A percentile compares a stretch with the other conserved stretches of the same genome.
Conservation (phyloP, 495 filamentous ascomycete species). For the Hapsidospora chrysogenum region DNA sequence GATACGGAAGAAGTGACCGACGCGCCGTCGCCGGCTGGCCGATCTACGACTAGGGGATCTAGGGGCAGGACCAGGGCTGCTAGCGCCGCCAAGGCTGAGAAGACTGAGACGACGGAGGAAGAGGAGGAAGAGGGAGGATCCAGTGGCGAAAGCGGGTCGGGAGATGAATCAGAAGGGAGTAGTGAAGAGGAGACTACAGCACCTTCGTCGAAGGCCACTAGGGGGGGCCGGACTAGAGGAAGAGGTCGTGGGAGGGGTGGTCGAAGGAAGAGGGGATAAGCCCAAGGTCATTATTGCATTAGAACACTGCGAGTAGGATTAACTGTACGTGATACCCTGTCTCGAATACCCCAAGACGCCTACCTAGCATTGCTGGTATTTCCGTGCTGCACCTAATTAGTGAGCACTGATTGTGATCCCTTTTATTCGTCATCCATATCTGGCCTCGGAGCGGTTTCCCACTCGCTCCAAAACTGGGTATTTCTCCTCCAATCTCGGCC, state of each 20-base stretch:
- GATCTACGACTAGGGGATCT: slow-evolving; percentile 14
- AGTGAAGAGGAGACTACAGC: slow-evolving; percentile 14
- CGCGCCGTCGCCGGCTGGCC: slow-evolving; percentile 16
- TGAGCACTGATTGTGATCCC: too few species aligned
- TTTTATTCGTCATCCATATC: too few species aligned
- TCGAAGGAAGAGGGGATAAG: slow-evolving; percentile 1
- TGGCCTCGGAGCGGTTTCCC: too few species aligned
- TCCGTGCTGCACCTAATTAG: too few species aligned
- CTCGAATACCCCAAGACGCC: too few species aligned
- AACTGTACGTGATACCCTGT: too few species aligned
- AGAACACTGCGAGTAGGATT: too few species aligned
- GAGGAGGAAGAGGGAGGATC: slow-evolving; percentile 45
- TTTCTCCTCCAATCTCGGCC: neutral
- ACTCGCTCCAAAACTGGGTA: slow-evolving; percentile 1
- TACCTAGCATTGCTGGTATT: too few species aligned
- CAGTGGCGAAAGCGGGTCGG: slow-evolving; percentile 12
- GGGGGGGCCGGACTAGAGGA: slow-evolving; percentile 5
- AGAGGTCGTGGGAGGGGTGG: slow-evolving; percentile 2
- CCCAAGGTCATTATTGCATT: too few species aligned
- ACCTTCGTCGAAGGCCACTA: slow-evolving; percentile 8
- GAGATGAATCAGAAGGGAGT: slow-evolving; percentile 8
- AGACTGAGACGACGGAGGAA: slow-evolving; percentile 36
- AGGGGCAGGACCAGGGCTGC: slow-evolving; percentile 22
- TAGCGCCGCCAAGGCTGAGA: slow-evolving; percentile 15
- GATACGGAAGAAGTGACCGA: slow-evolving; percentile 31